These are phyloP conservation scores for Penicillium sp. DNA, from an alignment of 2,329 filamentous ascomycete species.

Conservation along the genomic window DNA sequence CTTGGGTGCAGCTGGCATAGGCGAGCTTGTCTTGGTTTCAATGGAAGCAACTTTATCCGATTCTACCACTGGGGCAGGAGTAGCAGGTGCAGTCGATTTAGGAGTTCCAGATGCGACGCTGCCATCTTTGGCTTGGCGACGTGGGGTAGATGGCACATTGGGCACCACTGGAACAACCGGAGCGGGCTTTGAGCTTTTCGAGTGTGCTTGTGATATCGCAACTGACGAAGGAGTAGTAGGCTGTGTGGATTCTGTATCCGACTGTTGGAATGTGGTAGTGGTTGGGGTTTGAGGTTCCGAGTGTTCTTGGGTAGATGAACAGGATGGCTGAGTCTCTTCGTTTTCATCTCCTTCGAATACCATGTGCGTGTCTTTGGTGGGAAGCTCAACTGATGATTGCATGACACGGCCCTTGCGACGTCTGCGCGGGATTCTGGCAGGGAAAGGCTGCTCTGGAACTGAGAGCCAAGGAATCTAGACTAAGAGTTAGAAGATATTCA, in stretches of 20 bases:
- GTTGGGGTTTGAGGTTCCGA: constrained; percentile 56
- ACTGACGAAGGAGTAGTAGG: constrained; percentile 57
- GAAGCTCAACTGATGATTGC: constrained; percentile 49
- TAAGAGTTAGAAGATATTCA: constrained; percentile 11
- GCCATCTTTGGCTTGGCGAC: constrained; percentile 38
- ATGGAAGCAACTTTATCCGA: background rate
- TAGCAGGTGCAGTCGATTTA: constrained; percentile 26
- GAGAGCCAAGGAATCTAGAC: constrained; percentile 60
- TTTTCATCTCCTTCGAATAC: constrained; percentile 22
- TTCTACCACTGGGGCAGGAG: constrained; percentile 4
- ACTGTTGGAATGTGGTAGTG: constrained; percentile 59
- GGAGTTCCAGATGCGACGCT: constrained; percentile 36
- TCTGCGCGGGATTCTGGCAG: constrained; percentile 49
- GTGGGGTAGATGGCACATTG: constrained; percentile 34
- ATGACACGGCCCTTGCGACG: constrained; percentile 43
- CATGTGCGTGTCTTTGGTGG: constrained; percentile 43
- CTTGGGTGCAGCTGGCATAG: constrained; percentile 53
- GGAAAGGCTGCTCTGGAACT: constrained; percentile 54
- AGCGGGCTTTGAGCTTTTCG: constrained; percentile 34
- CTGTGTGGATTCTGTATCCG: constrained; percentile 55
- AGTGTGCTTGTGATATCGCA: constrained; percentile 32
- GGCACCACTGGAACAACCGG: constrained; percentile 51
- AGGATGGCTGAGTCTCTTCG: constrained; percentile 21
- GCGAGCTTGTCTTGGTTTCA: constrained; percentile 37
- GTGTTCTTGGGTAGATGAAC: constrained; percentile 21